Evolutionary conservation across 345 rosid genomes (phyloP), one percentile per base, ranked within the genome.

Genomic region (Balakata baccata): DNA sequence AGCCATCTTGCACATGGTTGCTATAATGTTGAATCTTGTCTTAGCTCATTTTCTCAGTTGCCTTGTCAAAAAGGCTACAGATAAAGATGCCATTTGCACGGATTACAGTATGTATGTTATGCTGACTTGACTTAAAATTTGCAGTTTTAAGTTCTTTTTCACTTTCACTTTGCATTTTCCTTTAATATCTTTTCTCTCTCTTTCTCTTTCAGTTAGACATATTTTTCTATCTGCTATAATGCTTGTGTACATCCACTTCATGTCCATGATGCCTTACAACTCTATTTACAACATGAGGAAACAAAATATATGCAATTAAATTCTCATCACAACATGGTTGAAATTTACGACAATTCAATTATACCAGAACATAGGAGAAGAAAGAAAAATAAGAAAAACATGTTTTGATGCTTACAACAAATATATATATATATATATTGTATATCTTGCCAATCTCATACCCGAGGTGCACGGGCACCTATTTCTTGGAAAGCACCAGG

Each of bases 391-490:
- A 11, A 29, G 41, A 43, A 43, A 54, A 22, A 56, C 16, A 53
- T 38, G 25, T 38, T 34, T 43, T 34, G 16, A 37, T 68, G 52
- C 73, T 70, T 17, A 51, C 34, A 20, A 45, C 11, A 17, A 29
- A 23, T 7, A 18, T 29, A 38, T 8, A 34, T 8, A 34, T 10
- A 20, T n/a, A 10, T 43, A 6, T 10, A 8, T 7, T 37, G 29
- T 51, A 71, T 39, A 66, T 75, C 71, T 29, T 70, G 45, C 50
- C 61, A 74, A 71, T 66, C 78, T 73, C 91, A 78, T 87, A 93
- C 98, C 84, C 89, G 87, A 77, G 98, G 98, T 57, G 98, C 97
- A 41, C 89, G 87, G 71, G 98, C 98, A 74, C 97, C 98, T 89
- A 93, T 91, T 78, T 93, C 97, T 80, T 93, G 91, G 75, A 91